Conservation (phyloP, 495 filamentous ascomycete species). For the Penicillium malachiteum region DNA sequence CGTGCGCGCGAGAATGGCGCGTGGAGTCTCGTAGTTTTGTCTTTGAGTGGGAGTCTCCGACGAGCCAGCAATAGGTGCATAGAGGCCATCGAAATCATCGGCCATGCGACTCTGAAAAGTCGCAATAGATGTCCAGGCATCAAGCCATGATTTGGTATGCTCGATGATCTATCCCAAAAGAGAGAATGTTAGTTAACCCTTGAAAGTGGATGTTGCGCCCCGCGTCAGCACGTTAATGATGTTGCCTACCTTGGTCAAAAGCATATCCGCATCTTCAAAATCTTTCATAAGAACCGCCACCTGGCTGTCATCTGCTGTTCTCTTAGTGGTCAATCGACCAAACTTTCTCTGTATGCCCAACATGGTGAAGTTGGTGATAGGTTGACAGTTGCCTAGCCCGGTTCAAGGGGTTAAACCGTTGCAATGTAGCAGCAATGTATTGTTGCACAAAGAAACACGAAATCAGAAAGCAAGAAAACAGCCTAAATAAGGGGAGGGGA, state of each 20-base stretch:
- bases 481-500: background rate
- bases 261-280: slow-evolving; percentile 79
- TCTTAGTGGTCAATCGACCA: slow-evolving; percentile 62
- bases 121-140: slow-evolving; percentile 78
- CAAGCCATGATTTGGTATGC: slow-evolving; percentile 76
- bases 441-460: background rate
- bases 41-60: slow-evolving; percentile 51
- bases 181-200: slow-evolving; percentile 6
- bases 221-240: slow-evolving; percentile 5
- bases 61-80: slow-evolving; percentile 75
- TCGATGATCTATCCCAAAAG: slow-evolving; percentile 66
- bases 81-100: slow-evolving; percentile 73
- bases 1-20: slow-evolving; percentile 62
- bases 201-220: background rate
- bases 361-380: slow-evolving; percentile 49
- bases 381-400: background rate
- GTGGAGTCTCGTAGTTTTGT: slow-evolving; percentile 60
- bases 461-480: background rate
- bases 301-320: slow-evolving; percentile 74
- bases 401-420: background rate
- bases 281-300: slow-evolving; percentile 75
- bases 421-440: background rate
- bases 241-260: slow-evolving; percentile 64
- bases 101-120: slow-evolving; percentile 67
- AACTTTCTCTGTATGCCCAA: slow-evolving; percentile 76